Evolutionary conservation across 164 flowering plant genomes (phyloP).

Genomic region (Berberis thunbergii): DNA sequence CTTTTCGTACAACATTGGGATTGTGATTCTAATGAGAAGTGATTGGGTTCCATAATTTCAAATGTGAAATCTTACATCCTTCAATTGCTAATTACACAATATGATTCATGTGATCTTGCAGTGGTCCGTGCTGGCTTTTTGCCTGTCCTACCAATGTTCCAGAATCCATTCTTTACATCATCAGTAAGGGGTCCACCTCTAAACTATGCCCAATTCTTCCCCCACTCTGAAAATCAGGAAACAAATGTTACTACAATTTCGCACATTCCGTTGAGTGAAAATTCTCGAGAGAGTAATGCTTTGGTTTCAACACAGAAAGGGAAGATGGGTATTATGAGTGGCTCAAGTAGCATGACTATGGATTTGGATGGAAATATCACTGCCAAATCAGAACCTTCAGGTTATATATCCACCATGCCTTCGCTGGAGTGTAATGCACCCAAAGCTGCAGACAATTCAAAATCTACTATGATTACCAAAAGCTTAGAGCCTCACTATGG

Average conservation of each 20-base stretch:
- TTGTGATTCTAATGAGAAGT: neutral
- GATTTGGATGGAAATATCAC: conserved; percentile 10
- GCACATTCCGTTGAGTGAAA: conserved; percentile 1
- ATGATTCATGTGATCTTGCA: conserved; percentile 8
- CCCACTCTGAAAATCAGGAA: conserved; percentile 8
- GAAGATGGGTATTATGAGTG: conserved; percentile 13
- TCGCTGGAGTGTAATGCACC: conserved; percentile 4
- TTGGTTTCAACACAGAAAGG: conserved; percentile 8
- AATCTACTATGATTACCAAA: conserved; percentile 2
- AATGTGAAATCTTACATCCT: neutral
- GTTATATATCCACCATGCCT: neutral
- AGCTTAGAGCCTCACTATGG: conserved; percentile 10
- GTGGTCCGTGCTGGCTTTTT: conserved; percentile 13
- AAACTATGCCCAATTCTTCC: conserved; percentile 5
- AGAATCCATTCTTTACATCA: conserved; percentile 11
- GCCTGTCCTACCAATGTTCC: conserved; percentile 16
- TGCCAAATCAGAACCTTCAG: conserved; percentile 9
- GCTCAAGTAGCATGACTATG: conserved; percentile 1
- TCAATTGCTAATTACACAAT: neutral
- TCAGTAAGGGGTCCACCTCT: conserved; percentile 5
- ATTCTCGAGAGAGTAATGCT: conserved; percentile 7
- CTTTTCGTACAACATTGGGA: too few species aligned
- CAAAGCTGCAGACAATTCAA: conserved; percentile 6
- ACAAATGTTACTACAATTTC: conserved; percentile 9
- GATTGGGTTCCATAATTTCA: neutral